phyloP scores from a whole-genome alignment of 768 basidiomycete genomes.

The Strobilomyces confusus region DNA sequence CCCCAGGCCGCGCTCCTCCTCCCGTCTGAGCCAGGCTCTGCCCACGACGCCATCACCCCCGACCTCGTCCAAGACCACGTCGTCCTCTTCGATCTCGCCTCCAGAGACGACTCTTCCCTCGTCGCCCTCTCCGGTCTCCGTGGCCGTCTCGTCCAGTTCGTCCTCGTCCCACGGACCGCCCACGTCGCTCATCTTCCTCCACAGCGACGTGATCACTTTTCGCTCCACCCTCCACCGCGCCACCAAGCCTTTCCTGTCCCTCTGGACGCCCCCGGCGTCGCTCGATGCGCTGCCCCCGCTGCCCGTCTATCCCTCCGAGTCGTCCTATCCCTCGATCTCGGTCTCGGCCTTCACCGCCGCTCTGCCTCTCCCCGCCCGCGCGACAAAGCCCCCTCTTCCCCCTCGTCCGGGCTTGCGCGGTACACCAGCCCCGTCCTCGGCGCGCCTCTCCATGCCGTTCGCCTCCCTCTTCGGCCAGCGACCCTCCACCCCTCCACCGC shows the following conservation, averaged over 20 bases:
- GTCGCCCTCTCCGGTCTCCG: conserved; percentile 83
- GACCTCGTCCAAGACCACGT: conserved; percentile 86
- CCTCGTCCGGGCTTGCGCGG: conserved; percentile 30
- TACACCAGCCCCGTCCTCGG: conserved; percentile 19
- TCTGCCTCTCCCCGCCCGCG: conserved; percentile 32
- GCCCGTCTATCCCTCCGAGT: conserved; percentile 35
- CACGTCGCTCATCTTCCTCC: conserved; percentile 27
- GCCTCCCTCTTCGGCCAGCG: conserved; percentile 69
- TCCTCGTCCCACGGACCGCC: conserved; percentile 25
- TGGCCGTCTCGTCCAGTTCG: conserved; percentile 60
- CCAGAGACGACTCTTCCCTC: conserved; percentile 45
- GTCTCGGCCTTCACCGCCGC: conserved; percentile 38
- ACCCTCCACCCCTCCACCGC: conserved; percentile 30
- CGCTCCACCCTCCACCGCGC: conserved; percentile 41
- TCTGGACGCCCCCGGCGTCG: conserved; percentile 32
- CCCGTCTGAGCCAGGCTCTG: conserved; percentile 56
- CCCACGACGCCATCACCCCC: conserved; percentile 55
- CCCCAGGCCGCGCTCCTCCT: conserved; percentile 75
- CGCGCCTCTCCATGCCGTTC: conserved; percentile 69
- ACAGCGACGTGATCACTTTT: conserved; percentile 38
- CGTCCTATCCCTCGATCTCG: conserved; percentile 45
- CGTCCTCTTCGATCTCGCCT: conserved; percentile 45
- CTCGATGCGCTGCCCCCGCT: conserved; percentile 53
- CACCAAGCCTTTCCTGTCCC: conserved; percentile 39
- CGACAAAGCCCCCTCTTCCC: conserved; percentile 49